Percentiles rank a stretch among this genome's conserved stretches.
Evolutionary conservation across 495 filamentous ascomycete genomes (phyloP).

Genomic region (Penicillium fimorum): DNA sequence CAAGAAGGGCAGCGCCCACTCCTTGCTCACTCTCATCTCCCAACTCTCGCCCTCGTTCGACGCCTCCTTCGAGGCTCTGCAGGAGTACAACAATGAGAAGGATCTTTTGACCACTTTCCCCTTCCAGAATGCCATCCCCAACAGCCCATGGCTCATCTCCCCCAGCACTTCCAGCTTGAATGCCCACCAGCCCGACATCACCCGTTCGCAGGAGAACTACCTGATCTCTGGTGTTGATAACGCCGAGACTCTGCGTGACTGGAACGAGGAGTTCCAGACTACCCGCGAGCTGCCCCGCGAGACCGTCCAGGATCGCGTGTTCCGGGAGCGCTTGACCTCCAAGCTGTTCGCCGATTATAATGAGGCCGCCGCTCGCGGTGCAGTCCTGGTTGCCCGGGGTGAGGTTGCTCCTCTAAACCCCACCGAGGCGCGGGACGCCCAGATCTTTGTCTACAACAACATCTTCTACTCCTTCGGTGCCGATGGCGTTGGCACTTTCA

Average conservation of each 20-base stretch:
- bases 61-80: slow-evolving; percentile 66
- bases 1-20: slow-evolving; percentile 65
- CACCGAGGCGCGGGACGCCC: slow-evolving; percentile 85
- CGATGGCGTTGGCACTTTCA: slow-evolving; percentile 96
- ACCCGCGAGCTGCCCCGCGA: slow-evolving; percentile 91
- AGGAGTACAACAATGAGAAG: slow-evolving; percentile 76
- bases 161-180: slow-evolving; percentile 58
- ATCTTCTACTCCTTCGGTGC: slow-evolving; percentile 99
- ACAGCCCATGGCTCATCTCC: slow-evolving; percentile 89
- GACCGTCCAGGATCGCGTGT: slow-evolving; percentile 91
- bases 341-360: slow-evolving; percentile 98
- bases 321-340: slow-evolving; percentile 87
- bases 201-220: slow-evolving; percentile 89
- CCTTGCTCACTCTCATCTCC: slow-evolving; percentile 75
- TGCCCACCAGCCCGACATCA: slow-evolving; percentile 76
- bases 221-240: slow-evolving; percentile 87
- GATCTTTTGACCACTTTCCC: slow-evolving; percentile 92
- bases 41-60: slow-evolving; percentile 81
- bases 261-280: slow-evolving; percentile 99
- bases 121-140: slow-evolving; percentile 87
- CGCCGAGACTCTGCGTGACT: slow-evolving; percentile 90
- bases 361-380: slow-evolving; percentile 89
- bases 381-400: slow-evolving; percentile 87
- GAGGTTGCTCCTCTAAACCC: slow-evolving; percentile 97
- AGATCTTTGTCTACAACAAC: slow-evolving; percentile 99